Conservation (phyloP, 1,139 yeast genomes). For the Yamadazyma triangularis region DNA sequence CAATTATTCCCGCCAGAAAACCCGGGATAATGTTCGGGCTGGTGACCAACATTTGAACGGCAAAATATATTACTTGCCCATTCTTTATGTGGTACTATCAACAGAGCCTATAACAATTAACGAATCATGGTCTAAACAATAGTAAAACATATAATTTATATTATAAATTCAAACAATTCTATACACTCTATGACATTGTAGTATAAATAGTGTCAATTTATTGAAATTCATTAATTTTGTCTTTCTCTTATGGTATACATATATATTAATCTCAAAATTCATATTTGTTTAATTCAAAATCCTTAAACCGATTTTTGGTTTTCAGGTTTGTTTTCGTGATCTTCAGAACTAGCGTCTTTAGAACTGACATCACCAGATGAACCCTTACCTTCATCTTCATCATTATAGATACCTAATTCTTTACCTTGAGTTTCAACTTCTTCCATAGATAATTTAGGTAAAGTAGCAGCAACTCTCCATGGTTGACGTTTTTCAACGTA, state of each 20-base stretch:
- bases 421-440: constrained; percentile 47
- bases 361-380: constrained; percentile 1
- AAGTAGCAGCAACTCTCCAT: constrained; percentile 47
- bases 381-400: constrained; percentile 15
- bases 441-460: constrained; percentile 42
- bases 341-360: neutral
- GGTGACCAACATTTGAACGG: too few relatives aligned
- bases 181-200: too few relatives aligned
- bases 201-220: too few relatives aligned
- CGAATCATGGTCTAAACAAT: neutral
- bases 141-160: constrained; percentile 5
- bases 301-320: neutral
- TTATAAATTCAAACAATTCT: too few relatives aligned
- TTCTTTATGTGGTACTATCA: too few relatives aligned
- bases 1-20: too few relatives aligned
- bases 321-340: neutral
- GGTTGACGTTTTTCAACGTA: constrained; percentile 42
- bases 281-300: too few relatives aligned
- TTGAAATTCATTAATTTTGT: too few relatives aligned
- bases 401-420: constrained; percentile 44
- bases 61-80: too few relatives aligned
- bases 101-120: neutral
- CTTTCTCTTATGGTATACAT: constrained; percentile 6
- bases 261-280: constrained; percentile 4
- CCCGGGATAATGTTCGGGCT: too few relatives aligned